These are phyloP conservation scores for Magnolia kwangsiensis DNA, from an alignment of 164 flowering plant genomes.

Conservation along the genomic window DNA sequence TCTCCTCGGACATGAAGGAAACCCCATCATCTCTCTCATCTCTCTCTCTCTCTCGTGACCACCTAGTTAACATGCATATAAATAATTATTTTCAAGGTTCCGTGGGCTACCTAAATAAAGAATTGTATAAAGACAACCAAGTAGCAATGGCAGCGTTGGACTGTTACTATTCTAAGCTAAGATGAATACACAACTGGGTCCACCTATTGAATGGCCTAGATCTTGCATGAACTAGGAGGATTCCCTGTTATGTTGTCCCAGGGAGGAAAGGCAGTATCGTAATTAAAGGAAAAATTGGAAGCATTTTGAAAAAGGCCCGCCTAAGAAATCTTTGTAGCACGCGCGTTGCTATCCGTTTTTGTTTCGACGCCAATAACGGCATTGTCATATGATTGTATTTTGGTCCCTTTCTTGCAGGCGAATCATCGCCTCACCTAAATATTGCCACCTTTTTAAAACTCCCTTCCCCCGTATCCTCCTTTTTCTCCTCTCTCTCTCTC, in stretches of 20 bases:
- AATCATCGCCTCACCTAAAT: conserved; percentile 16
- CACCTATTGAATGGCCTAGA: background rate
- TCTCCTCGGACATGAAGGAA: too few species aligned
- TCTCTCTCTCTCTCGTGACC: too few species aligned
- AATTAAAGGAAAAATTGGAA: background rate
- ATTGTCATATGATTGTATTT: conserved; percentile 65
- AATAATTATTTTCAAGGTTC: too few species aligned
- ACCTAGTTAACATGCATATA: too few species aligned
- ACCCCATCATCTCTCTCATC: too few species aligned
- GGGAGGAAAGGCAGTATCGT: background rate
- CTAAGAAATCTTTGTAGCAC: conserved; percentile 16
- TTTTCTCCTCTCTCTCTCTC: conserved; percentile 1
- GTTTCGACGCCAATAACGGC: conserved; percentile 59
- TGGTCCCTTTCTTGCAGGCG: conserved; percentile 36
- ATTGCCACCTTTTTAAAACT: conserved; percentile 32
- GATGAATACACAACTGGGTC: too few species aligned
- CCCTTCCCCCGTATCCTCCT: conserved; percentile 10
- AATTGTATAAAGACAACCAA: too few species aligned
- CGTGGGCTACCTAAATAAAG: too few species aligned
- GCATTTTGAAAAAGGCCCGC: background rate
- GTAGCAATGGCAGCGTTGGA: background rate
- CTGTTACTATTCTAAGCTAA: background rate
- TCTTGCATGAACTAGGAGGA: background rate
- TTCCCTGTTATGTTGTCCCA: background rate
- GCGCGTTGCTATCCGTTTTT: conserved; percentile 35